These are phyloP conservation scores for Biscogniauxia marginata DNA, from an alignment of 2,329 filamentous ascomycete species.

Conservation along the genomic window DNA sequence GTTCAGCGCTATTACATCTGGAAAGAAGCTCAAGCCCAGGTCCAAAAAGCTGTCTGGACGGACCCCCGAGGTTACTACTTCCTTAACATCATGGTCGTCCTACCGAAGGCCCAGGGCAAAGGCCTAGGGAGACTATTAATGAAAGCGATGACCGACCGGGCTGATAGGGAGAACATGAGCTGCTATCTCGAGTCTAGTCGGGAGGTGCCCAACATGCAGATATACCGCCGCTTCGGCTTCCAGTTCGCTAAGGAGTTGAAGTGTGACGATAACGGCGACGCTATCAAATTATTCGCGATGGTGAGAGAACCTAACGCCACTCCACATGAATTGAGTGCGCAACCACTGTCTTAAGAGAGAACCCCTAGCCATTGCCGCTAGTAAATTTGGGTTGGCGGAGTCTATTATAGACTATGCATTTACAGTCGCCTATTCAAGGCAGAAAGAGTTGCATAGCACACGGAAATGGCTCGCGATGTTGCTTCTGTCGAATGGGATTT, in stretches of 20 bases:
- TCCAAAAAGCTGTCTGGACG: constrained; percentile 62
- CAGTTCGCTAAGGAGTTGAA: constrained; percentile 62
- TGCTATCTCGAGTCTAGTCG: constrained; percentile 73
- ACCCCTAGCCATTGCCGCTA: background rate
- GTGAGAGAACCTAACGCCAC: constrained; percentile 39
- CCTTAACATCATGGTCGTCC: constrained; percentile 71
- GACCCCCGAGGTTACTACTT: constrained; percentile 71
- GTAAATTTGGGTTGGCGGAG: background rate
- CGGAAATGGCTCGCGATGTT: background rate
- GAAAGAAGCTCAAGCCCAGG: constrained; percentile 64
- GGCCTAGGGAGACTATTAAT: constrained; percentile 67
- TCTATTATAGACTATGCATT: background rate
- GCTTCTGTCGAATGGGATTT: background rate
- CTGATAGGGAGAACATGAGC: constrained; percentile 61
- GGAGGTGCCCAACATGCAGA: constrained; percentile 65
- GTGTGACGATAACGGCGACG: constrained; percentile 61
- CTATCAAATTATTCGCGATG: constrained; percentile 52
- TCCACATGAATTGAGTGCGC: constrained; percentile 13
- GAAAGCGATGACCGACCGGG: constrained; percentile 58
- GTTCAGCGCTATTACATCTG: constrained; percentile 66
- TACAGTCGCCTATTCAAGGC: background rate
- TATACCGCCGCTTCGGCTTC: constrained; percentile 71
- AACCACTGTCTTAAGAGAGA: background rate
- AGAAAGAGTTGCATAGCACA: background rate
- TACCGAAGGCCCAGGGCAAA: constrained; percentile 62